Conservation (phyloP, 129 eudicot genomes). For the Heracleum sosnowskyi region DNA sequence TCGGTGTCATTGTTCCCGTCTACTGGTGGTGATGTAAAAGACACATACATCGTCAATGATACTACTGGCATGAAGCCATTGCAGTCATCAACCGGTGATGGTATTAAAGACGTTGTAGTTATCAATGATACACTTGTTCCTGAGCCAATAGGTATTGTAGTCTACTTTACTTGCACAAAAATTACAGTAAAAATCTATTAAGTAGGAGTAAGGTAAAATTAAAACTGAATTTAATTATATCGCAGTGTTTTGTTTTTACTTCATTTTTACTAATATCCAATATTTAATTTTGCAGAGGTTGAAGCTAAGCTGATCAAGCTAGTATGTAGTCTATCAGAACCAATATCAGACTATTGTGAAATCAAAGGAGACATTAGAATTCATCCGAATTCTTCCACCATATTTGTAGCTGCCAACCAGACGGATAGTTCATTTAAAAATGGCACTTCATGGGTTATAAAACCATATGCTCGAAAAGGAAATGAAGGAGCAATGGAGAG, state of each 20-base stretch:
- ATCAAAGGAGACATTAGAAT: conserved; percentile 48
- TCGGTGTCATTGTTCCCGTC: neutral
- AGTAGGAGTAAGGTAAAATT: neutral
- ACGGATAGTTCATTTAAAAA: neutral
- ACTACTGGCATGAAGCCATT: neutral
- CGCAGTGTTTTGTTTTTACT: too few species aligned
- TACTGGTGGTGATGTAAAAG: conserved; percentile 2
- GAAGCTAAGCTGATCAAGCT: conserved; percentile 2
- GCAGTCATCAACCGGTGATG: conserved; percentile 8
- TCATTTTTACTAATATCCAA: neutral
- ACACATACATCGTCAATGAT: neutral
- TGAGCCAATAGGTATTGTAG: neutral
- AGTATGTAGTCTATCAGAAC: conserved; percentile 29
- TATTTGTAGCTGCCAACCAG: conserved; percentile 24
- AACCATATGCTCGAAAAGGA: conserved; percentile 55
- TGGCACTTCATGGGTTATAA: conserved; percentile 34
- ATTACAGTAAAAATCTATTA: too few species aligned
- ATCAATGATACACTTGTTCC: neutral
- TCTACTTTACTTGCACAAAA: too few species aligned
- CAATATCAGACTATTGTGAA: conserved; percentile 52
- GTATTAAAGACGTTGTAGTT: neutral
- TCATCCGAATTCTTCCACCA: conserved; percentile 38
- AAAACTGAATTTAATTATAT: too few species aligned
- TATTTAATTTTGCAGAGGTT: conserved; percentile 8
- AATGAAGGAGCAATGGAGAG: conserved; percentile 18